phyloP scores from a whole-genome alignment of 2,329 filamentous ascomycete species.

The Colletotrichum zoysiae region DNA sequence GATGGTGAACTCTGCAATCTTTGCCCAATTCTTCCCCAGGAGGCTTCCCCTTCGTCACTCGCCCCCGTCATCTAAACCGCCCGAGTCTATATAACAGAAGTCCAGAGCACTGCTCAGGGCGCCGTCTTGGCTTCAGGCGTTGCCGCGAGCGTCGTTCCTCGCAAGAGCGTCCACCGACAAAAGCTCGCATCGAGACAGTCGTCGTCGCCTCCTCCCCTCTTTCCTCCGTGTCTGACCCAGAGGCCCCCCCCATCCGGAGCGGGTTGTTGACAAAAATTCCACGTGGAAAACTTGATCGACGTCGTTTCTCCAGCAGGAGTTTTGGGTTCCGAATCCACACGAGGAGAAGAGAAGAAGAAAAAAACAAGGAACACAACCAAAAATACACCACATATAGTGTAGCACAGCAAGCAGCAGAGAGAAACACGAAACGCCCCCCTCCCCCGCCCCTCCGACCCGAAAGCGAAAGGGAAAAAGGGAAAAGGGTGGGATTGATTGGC shows the following conservation, averaged over 20 bases:
- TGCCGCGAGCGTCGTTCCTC: not conserved
- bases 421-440: not conserved
- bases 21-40: too few relatives aligned
- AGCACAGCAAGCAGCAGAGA: not conserved
- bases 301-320: not conserved
- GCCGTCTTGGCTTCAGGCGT: not conserved
- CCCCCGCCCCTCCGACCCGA: not conserved
- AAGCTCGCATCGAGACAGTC: too few relatives aligned
- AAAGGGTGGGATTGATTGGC: conserved; percentile 8
- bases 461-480: conserved; percentile 3
- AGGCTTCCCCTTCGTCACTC: too few relatives aligned
- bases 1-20: not conserved
- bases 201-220: not conserved
- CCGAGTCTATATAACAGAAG: not conserved
- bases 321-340: not conserved
- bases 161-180: not conserved
- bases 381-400: not conserved
- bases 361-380: not conserved
- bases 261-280: too few relatives aligned
- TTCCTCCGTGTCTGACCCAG: not conserved
- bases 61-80: not conserved
- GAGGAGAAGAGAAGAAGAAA: not conserved
- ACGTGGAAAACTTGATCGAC: conserved; percentile 20
- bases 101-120: not conserved
- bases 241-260: not conserved